Evolutionary conservation across 1,284 basidiomycete genomes (phyloP).

Genomic region (Neotropicomus parvogracilis): DNA sequence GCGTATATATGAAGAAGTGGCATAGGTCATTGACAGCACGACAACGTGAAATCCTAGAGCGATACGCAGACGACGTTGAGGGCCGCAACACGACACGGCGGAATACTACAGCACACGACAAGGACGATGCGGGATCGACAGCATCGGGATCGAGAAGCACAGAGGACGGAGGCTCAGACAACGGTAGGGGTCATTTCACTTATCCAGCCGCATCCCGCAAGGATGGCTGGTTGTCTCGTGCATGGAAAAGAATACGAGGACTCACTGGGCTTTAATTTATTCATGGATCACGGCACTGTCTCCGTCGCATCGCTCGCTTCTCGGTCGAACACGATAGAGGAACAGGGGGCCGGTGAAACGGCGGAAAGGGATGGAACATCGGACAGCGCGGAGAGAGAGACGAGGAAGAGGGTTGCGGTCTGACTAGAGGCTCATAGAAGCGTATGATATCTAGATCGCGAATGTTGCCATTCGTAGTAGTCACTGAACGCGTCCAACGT

Average conservation of each 20-base stretch:
- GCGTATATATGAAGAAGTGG: conserved; percentile 19
- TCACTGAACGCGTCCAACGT: conserved; percentile 6
- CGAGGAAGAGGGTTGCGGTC: conserved; percentile 41
- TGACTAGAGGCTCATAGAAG: conserved; percentile 37
- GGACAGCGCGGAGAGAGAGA: conserved; percentile 34
- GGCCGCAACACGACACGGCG: conserved; percentile 44
- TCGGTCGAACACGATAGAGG: conserved; percentile 31
- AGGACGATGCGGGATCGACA: conserved; percentile 22
- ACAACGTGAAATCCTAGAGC: conserved; percentile 85
- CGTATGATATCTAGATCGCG: conserved; percentile 23
- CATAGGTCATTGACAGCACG: conserved; percentile 73
- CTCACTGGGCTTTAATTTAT: conserved; percentile 68
- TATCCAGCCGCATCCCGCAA: conserved; percentile 47
- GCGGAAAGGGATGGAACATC: conserved; percentile 23
- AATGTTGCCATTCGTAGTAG: conserved; percentile 8
- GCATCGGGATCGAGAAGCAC: conserved; percentile 26
- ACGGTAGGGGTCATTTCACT: conserved; percentile 73
- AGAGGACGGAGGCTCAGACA: conserved; percentile 38
- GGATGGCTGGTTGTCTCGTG: conserved; percentile 66
- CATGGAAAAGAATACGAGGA: conserved; percentile 62
- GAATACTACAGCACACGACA: conserved; percentile 22
- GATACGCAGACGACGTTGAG: conserved; percentile 91
- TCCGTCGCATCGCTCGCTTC: conserved; percentile 39
- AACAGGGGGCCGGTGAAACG: conserved; percentile 14
- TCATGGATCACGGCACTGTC: conserved; percentile 36